A percentile compares a stretch with the other conserved stretches of the same genome.
Evolutionary conservation across 345 rosid genomes (phyloP).

Genomic region (Melaleuca alternifolia): DNA sequence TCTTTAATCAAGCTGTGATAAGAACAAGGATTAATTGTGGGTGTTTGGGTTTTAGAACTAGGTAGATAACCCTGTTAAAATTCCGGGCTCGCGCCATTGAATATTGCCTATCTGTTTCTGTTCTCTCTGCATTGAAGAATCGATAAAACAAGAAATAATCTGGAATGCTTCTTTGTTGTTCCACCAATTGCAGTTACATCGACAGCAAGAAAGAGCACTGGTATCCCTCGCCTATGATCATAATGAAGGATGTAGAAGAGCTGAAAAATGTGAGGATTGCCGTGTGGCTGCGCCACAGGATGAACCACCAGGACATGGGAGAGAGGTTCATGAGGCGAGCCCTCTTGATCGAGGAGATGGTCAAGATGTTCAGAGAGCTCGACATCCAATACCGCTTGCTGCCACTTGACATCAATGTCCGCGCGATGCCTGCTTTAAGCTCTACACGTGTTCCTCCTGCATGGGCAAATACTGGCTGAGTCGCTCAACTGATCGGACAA

Average conservation of each 20-base stretch:
- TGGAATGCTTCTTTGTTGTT: background rate
- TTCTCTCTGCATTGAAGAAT: background rate
- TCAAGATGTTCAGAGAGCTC: slow-evolving; percentile 52
- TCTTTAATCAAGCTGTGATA: background rate
- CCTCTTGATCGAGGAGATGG: slow-evolving; percentile 59
- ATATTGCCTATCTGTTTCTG: background rate
- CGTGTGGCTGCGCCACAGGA: slow-evolving; percentile 58
- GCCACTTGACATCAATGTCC: slow-evolving; percentile 58
- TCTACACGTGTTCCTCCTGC: slow-evolving; percentile 23
- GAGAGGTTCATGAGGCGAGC: slow-evolving; percentile 58
- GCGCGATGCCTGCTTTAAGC: slow-evolving; percentile 26
- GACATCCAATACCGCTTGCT: slow-evolving; percentile 61
- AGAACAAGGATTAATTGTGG: background rate
- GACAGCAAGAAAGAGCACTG: slow-evolving; percentile 76
- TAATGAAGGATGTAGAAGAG: slow-evolving; percentile 49
- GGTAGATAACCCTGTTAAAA: background rate
- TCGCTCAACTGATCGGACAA: background rate
- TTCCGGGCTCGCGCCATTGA: background rate
- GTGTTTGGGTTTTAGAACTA: background rate
- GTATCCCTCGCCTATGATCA: slow-evolving; percentile 47
- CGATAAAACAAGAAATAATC: background rate
- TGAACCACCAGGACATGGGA: slow-evolving; percentile 81
- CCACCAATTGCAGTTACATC: slow-evolving; percentile 26
- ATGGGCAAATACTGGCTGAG: slow-evolving; percentile 8
- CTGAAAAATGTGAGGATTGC: slow-evolving; percentile 52